Conservation (phyloP, 192 early-diverging fungal species). For the Coemansia sp. region DNA sequence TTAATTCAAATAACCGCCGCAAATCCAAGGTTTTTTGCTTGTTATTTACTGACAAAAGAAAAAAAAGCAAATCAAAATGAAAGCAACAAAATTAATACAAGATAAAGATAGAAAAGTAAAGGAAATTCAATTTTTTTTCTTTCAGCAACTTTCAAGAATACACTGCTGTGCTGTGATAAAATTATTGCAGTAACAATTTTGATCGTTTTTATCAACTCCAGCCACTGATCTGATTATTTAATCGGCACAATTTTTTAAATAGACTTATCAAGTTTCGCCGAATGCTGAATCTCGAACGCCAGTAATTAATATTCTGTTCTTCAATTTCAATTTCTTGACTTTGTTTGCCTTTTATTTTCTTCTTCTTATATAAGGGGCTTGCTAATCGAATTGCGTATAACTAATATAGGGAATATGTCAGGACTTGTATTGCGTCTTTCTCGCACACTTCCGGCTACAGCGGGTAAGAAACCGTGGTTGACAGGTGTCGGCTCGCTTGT, state of each 20-base stretch:
- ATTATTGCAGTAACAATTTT: not conserved
- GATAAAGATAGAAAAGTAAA: not conserved
- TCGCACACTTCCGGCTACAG: not conserved
- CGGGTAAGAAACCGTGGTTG: not conserved
- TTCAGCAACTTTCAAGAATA: too few relatives aligned
- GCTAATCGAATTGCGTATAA: not conserved
- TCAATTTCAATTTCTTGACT: not conserved
- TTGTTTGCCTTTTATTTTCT: not conserved
- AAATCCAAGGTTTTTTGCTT: not conserved
- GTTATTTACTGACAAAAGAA: not conserved
- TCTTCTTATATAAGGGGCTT: not conserved
- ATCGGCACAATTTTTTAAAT: not conserved
- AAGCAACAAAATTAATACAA: not conserved
- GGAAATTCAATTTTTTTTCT: not conserved
- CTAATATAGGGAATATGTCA: conserved; percentile 3
- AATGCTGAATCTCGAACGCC: not conserved
- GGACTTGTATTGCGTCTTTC: conserved; percentile 5
- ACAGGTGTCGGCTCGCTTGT: not conserved
- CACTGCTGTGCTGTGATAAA: too few relatives aligned
- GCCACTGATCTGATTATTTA: not conserved
- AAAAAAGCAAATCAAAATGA: not conserved
- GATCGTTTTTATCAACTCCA: not conserved
- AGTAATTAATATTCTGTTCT: not conserved
- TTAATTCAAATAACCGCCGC: not conserved
- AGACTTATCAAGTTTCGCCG: not conserved